phyloP scores from a whole-genome alignment of 768 basidiomycete genomes.

The Psilocybe cubensis region DNA sequence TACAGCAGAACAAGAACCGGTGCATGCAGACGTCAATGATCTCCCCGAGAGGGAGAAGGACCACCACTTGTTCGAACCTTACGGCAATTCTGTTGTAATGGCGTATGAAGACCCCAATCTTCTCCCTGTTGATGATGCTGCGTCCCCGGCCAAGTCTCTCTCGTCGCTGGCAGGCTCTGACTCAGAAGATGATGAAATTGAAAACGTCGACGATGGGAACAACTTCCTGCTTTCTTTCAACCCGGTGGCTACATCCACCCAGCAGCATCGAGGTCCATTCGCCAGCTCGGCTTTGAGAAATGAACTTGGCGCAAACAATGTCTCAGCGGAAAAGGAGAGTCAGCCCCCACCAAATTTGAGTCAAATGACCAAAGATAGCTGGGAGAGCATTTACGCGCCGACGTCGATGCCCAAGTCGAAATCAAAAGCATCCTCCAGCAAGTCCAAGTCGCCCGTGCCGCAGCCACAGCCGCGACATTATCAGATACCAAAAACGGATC shows the following conservation, averaged over 20 bases:
- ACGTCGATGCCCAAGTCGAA: neutral
- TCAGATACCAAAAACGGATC: neutral
- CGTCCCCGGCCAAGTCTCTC: constrained; percentile 36
- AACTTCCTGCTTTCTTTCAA: constrained; percentile 25
- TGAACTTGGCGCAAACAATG: constrained; percentile 1
- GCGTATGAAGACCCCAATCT: neutral
- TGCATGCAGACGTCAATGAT: constrained; percentile 17
- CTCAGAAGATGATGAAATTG: constrained; percentile 28
- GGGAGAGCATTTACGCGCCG: constrained; percentile 25
- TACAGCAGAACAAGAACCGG: neutral
- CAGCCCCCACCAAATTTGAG: neutral
- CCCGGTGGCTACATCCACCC: constrained; percentile 39
- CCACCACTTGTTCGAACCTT: constrained; percentile 15
- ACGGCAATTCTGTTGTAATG: neutral
- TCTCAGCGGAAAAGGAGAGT: neutral
- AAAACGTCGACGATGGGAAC: constrained; percentile 1
- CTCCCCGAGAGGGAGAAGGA: constrained; percentile 3
- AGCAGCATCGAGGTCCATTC: constrained; percentile 15
- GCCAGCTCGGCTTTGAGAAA: constrained; percentile 12
- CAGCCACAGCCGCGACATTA: neutral
- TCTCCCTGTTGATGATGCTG: constrained; percentile 16
- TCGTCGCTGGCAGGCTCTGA: constrained; percentile 38
- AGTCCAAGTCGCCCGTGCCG: neutral
- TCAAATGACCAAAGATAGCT: constrained; percentile 30
- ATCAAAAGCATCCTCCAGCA: too few species aligned